These are phyloP conservation scores for Diplosphaera chodatii DNA, from an alignment of 139 green algal species.

Conservation along the genomic window DNA sequence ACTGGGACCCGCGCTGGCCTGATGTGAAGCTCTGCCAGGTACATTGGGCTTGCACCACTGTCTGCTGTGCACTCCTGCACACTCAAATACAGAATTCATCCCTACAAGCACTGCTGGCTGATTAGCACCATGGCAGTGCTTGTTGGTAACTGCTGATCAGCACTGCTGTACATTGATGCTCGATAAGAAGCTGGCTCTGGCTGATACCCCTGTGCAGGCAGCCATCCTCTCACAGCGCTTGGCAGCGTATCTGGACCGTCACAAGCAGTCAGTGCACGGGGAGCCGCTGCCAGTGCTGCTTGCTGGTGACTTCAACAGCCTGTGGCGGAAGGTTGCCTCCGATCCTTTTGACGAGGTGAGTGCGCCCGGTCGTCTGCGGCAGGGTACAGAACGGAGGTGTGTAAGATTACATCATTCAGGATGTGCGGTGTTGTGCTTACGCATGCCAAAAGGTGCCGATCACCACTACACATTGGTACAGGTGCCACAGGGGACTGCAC, in stretches of 20 bases:
- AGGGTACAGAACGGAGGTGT: too few species aligned
- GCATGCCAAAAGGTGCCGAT: too few species aligned
- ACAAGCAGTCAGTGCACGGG: neutral
- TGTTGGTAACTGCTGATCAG: too few species aligned
- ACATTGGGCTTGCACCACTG: too few species aligned
- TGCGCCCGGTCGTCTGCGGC: neutral
- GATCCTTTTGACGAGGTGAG: conserved; percentile 21
- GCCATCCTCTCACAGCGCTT: neutral
- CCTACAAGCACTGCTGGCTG: too few species aligned
- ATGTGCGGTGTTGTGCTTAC: too few species aligned
- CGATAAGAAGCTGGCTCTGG: too few species aligned
- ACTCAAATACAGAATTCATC: too few species aligned
- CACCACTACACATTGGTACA: neutral
- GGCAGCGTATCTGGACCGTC: neutral
- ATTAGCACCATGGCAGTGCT: too few species aligned
- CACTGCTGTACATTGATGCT: too few species aligned
- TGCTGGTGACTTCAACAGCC: conserved; percentile 40
- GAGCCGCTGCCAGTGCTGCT: conserved; percentile 25
- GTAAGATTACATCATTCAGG: too few species aligned
- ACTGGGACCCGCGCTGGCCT: neutral
- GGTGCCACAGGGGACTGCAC: neutral
- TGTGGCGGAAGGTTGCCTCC: conserved; percentile 12
- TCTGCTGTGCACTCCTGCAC: too few species aligned
- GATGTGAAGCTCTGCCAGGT: neutral
- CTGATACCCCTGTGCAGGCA: neutral